Percentiles rank a stretch among this genome's conserved stretches.
Evolutionary conservation across 2,329 filamentous ascomycete genomes (phyloP).

Genomic region (Neospermospora avenae): DNA sequence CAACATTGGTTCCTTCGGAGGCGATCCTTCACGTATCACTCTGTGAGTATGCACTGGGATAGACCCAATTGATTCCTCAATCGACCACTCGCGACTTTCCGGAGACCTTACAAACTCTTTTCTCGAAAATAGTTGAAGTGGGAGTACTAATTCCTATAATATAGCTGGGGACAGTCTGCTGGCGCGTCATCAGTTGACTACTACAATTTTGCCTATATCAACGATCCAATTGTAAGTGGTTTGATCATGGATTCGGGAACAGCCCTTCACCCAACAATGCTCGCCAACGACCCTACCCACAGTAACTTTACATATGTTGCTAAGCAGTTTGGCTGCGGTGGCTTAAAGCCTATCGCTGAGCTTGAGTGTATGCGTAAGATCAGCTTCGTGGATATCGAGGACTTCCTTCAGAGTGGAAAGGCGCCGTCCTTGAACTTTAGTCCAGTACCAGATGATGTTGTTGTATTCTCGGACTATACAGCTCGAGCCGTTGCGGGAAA

Average conservation of each 20-base stretch:
- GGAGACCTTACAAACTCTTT: no score
- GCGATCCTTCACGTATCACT: constrained; percentile 42
- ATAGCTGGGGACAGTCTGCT: constrained; percentile 35
- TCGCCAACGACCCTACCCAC: constrained; percentile 13
- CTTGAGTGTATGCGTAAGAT: constrained; percentile 29
- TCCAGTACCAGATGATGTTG: constrained; percentile 21
- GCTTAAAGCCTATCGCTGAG: constrained; percentile 21
- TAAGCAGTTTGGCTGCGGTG: constrained; percentile 26
- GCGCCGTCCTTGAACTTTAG: constrained; percentile 17
- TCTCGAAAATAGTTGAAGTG: no score
- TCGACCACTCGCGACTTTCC: no score
- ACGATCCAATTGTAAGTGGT: constrained; percentile 28
- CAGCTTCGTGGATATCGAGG: constrained; percentile 14
- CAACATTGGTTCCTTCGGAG: constrained; percentile 57
- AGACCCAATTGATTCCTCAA: no score
- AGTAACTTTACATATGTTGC: constrained; percentile 31
- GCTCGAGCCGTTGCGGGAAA: constrained; percentile 17
- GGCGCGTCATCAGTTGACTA: constrained; percentile 26
- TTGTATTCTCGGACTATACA: constrained; percentile 21
- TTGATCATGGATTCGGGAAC: constrained; percentile 22
- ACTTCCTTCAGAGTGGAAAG: constrained; percentile 16
- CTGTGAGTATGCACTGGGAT: no score
- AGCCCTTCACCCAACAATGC: neutral
- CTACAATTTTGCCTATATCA: constrained; percentile 28
- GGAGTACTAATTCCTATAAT: no score